Conservation (phyloP, 1,284 basidiomycete genomes). For the Apiotrichum akiyoshidainum region DNA sequence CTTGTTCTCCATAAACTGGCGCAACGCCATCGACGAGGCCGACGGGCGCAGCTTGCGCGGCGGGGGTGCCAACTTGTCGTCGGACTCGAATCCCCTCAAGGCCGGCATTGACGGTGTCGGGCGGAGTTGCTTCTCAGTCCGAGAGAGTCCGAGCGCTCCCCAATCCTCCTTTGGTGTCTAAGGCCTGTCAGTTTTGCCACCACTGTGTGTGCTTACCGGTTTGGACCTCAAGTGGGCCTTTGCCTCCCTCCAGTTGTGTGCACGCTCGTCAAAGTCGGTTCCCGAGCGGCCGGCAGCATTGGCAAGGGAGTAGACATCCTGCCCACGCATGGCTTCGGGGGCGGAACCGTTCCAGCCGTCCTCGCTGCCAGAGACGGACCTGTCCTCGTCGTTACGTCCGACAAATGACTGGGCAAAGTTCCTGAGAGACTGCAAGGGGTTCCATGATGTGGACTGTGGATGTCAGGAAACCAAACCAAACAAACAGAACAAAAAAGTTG, state of each 20-base stretch:
- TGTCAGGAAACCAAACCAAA: background rate
- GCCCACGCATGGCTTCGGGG: conserved; percentile 27
- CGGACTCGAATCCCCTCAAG: background rate
- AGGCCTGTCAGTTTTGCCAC: background rate
- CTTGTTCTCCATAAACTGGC: conserved; percentile 37
- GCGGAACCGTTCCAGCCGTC: conserved; percentile 42
- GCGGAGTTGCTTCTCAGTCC: conserved; percentile 3
- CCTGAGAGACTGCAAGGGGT: conserved; percentile 15
- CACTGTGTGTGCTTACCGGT: background rate
- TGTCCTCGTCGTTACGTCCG: conserved; percentile 20
- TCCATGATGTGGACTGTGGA: conserved; percentile 4
- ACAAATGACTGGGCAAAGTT: conserved; percentile 32
- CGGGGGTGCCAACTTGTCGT: background rate
- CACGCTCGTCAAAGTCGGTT: conserved; percentile 30
- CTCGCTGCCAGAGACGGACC: conserved; percentile 42
- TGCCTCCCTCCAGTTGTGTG: conserved; percentile 27
- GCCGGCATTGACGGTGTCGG: conserved; percentile 13
- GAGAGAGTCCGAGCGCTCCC: conserved; percentile 8
- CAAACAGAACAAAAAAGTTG: background rate
- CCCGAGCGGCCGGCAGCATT: conserved; percentile 31
- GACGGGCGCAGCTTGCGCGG: background rate
- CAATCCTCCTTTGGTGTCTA: conserved; percentile 11
- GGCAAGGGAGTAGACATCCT: conserved; percentile 39
- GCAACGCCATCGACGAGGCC: conserved; percentile 26
- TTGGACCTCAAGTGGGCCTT: conserved; percentile 4